phyloP scores from a whole-genome alignment of 164 flowering plant genomes.

The Platanus orientalis region DNA sequence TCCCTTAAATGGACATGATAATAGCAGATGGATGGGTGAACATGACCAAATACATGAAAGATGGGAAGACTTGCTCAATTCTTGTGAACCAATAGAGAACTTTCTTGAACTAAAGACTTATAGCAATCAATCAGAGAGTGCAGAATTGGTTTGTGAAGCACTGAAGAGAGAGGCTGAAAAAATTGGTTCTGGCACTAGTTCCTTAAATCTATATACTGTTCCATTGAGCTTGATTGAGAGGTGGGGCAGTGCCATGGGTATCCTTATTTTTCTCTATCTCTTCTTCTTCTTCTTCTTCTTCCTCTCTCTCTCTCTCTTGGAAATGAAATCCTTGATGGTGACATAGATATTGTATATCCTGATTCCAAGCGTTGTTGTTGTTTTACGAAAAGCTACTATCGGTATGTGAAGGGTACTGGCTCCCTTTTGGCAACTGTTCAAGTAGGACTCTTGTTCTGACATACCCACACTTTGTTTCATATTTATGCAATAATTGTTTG shows the following conservation, averaged over 20 bases:
- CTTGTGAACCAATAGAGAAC: constrained; percentile 59
- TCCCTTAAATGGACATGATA: constrained; percentile 38
- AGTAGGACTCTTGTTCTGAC: constrained; percentile 36
- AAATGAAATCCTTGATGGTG: constrained; percentile 32
- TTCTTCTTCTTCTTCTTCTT: neutral
- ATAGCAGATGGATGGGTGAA: constrained; percentile 14
- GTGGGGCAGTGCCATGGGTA: constrained; percentile 99
- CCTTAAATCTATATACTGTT: constrained; percentile 41
- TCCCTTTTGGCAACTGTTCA: constrained; percentile 76
- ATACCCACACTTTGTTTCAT: neutral
- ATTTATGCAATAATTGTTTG: neutral
- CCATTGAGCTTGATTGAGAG: constrained; percentile 80
- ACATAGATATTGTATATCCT: constrained; percentile 83
- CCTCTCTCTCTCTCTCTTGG: neutral
- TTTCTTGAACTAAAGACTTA: constrained; percentile 56
- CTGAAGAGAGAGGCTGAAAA: constrained; percentile 21
- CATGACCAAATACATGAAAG: constrained; percentile 25
- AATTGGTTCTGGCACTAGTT: constrained; percentile 17
- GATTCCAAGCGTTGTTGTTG: constrained; percentile 94
- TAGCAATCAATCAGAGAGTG: constrained; percentile 12
- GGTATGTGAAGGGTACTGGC: constrained; percentile 97
- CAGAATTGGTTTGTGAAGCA: constrained; percentile 20
- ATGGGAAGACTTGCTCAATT: constrained; percentile 30
- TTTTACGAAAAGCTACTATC: constrained; percentile 92
- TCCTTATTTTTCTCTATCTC: constrained; percentile 32